A percentile compares a stretch with the other conserved stretches of the same genome.
These are phyloP conservation scores for Trametopsis cervina DNA, from an alignment of 768 basidiomycete genomes.

Conservation along the genomic window DNA sequence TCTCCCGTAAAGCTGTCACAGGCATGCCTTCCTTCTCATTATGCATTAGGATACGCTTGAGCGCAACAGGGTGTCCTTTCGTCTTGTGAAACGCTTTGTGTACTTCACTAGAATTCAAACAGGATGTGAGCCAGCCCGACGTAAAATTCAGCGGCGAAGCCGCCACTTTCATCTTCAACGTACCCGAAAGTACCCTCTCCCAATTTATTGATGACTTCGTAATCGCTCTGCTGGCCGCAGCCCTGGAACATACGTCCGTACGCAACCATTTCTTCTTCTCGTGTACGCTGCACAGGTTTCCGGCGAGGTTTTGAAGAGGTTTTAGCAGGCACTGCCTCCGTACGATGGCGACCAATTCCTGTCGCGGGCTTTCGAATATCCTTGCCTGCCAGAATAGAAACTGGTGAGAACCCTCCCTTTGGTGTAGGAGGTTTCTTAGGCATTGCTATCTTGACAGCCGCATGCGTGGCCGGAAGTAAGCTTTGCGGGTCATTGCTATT, in stretches of 20 bases:
- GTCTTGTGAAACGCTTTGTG: conserved; percentile 74
- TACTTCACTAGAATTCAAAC: conserved; percentile 56
- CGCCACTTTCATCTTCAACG: conserved; percentile 25
- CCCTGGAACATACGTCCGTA: conserved; percentile 67
- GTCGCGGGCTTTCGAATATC: conserved; percentile 2
- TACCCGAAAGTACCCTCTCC: conserved; percentile 98
- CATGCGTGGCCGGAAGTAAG: conserved; percentile 30
- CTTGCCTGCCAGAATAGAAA: conserved; percentile 5
- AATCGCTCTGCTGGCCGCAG: conserved; percentile 67
- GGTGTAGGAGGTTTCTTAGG: conserved; percentile 43
- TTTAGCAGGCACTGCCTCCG: conserved; percentile 8
- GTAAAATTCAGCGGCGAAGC: too few species aligned
- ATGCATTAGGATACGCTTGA: conserved; percentile 95
- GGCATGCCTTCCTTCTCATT: conserved; percentile 97
- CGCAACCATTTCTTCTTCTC: conserved; percentile 57
- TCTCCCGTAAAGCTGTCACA: conserved; percentile 93
- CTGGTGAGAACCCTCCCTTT: conserved; percentile 17
- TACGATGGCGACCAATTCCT: neutral
- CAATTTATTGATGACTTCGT: conserved; percentile 77
- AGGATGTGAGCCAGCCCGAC: conserved; percentile 11
- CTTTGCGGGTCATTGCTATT: conserved; percentile 20
- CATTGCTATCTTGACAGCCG: conserved; percentile 33
- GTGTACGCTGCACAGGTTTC: conserved; percentile 41
- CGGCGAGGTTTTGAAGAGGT: conserved; percentile 26
- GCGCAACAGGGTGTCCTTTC: conserved; percentile 62